Base-by-base conservation (phyloP, 2,329 filamentous ascomycete genomes). In the Cercospora sesami region DNA sequence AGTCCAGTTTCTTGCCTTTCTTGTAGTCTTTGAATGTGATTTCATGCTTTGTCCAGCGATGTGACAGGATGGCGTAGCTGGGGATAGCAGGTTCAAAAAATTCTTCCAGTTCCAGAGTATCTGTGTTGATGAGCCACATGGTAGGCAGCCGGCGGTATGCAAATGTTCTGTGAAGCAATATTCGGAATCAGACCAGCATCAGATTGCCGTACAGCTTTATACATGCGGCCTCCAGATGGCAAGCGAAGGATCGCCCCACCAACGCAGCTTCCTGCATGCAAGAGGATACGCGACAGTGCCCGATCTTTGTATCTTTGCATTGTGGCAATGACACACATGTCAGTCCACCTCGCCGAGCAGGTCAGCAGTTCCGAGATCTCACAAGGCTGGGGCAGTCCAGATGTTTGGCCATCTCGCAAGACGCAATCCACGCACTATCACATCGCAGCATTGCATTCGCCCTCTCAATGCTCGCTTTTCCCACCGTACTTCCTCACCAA, bases 401-500 rank as follows among this genome's bases (percentile, higher is more conserved):
- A 39, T 39, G 14, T 16, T 2, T n/a, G 14, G 33, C 14, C 1
- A 39, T n/a, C 33, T 39, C 5, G 33, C 2, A 39, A 39, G 33
- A 39, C 2, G 33, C 5, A 39, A 0, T 39, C 14, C 33, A 39
- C 0, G 33, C 33, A 2, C 33, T 39, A 3, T n/a, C 33, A 39
- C 33, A 39, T 39, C 14, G 14, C 33, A 10, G 18, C 9, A 12
- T 23, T 5, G 8, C 42, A 48, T 48, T 23, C 45, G 45, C 45
- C 18, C 4, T 58, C 59, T 61, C 33, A 71, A 23, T 65, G 55
- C 64, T 69, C 68, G 53, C 60, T 66, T 39, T 59, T 69, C 16
- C 62, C 64, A 6, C 76, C 88, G 79, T 96, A 96, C 76, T 93
- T 96, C 51, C 81, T 81, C 30, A 92, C 81, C 73, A 97, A 81